Evolutionary conservation across 2,329 filamentous ascomycete genomes (phyloP).

Genomic region (Cercospora brassicicola): DNA sequence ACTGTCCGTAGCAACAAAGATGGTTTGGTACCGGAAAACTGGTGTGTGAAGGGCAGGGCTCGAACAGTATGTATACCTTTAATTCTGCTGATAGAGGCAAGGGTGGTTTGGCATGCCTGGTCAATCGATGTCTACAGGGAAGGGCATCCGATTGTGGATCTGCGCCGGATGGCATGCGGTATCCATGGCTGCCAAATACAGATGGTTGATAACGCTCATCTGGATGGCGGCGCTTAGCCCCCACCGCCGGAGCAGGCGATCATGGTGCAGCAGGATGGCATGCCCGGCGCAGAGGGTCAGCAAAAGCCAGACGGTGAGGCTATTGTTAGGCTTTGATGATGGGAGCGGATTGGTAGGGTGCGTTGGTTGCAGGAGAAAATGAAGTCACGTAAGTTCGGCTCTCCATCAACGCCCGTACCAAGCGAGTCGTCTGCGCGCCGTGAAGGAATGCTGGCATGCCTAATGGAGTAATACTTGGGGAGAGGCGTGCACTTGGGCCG

Average conservation of each 20-base stretch:
- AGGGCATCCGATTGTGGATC: conserved; percentile 28
- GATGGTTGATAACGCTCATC: conserved; percentile 23
- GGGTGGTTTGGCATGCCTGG: conserved; percentile 26
- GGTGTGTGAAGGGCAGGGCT: conserved; percentile 14
- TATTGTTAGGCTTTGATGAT: conserved; percentile 29
- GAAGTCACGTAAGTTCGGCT: conserved; percentile 32
- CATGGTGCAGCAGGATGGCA: conserved; percentile 19
- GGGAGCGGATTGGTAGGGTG: conserved; percentile 21
- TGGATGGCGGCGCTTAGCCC: conserved; percentile 27
- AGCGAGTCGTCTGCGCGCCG: conserved; percentile 9
- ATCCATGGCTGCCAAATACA: conserved; percentile 30
- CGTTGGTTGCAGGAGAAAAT: conserved; percentile 26
- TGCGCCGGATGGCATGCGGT: conserved; percentile 20
- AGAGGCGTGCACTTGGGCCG: conserved; percentile 13
- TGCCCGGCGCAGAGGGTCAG: conserved; percentile 21
- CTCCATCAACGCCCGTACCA: conserved; percentile 31
- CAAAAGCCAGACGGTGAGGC: conserved; percentile 24
- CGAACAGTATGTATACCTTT: conserved; percentile 31
- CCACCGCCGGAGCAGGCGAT: conserved; percentile 26
- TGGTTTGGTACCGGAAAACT: conserved; percentile 15
- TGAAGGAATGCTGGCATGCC: conserved; percentile 19
- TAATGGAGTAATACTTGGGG: conserved; percentile 15
- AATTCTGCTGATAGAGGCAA: conserved; percentile 26
- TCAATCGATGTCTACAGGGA: conserved; percentile 27
- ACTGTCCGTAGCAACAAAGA: conserved; percentile 29